Base-by-base conservation (phyloP, 306 rosid species). In the Adenanthera pavonina region DNA sequence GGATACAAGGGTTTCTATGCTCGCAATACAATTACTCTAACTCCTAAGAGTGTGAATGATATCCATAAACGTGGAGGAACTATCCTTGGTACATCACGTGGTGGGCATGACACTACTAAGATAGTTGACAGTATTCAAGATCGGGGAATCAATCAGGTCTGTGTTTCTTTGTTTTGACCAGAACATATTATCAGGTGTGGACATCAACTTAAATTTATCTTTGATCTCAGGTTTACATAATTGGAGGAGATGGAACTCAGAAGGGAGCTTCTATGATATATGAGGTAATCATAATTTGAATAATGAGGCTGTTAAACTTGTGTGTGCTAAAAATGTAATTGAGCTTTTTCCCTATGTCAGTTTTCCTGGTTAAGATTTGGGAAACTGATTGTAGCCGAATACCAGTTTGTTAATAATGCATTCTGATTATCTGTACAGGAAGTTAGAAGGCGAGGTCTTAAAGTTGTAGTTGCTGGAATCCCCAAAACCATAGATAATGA, bases 161-260 rank as follows among this genome's bases (percentile, higher is more conserved):
- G 36, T 13, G 25, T 81, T 48, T 51, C 56, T 74, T 68, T 78
- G 53, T 71, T 38, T 69, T 78, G 20, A 46, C 38, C 80, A 20
- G 9, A 20, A 62, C 68, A 25, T 44, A 33, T 72, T 52, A 54
- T 80, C 33, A 30, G 78, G 43, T n/a, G 33, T 40, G 44, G 30
- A 30, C 69, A 53, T 54, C 48, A 68, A 61, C n/a, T n/a, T 77
- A 68, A 67, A 78, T 53, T 53, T 69, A 20, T 51, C 8, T 40
- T 40, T 69, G 64, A 62, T 70, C 20, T 70, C 91, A 95, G 98
- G 99, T 95, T 84, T 95, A 89, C 77, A 95, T 95, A 69, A 90
- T 95, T 80, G 99, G 99, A 81, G 99, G 99, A 86, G 98, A 95
- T 80, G 99, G 99, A 88, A 95, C 99, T 69, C 98, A 93, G 82